phyloP scores from a whole-genome alignment of 768 basidiomycete genomes.

The Leccinum subgranulosum region DNA sequence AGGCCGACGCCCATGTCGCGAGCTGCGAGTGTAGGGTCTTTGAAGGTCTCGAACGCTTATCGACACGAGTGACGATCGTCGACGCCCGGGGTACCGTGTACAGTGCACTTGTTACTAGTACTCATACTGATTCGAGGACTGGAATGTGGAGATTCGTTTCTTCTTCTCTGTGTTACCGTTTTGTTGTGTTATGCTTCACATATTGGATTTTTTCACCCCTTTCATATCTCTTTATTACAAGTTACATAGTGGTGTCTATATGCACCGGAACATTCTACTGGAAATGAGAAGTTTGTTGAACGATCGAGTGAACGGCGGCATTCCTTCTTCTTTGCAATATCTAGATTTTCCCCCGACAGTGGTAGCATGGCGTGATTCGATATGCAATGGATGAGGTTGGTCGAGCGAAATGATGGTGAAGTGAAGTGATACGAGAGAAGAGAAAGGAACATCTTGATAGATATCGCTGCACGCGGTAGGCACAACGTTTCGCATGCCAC shows the following conservation, averaged over 20 bases:
- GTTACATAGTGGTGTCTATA: background rate
- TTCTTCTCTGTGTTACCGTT: background rate
- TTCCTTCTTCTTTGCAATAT: background rate
- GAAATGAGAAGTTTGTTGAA: background rate
- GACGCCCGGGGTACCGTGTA: background rate
- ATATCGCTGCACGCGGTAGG: background rate
- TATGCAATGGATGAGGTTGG: background rate
- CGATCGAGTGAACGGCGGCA: background rate
- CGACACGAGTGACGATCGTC: conserved; percentile 3
- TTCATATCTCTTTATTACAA: background rate
- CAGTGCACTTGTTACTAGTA: background rate
- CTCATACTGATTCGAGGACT: background rate
- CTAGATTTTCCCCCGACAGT: background rate
- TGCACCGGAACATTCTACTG: background rate
- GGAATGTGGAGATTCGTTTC: background rate
- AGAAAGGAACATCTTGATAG: background rate
- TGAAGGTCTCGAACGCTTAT: conserved; percentile 16
- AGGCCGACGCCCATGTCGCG: conserved; percentile 41
- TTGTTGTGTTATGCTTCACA: background rate
- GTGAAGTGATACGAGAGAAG: background rate
- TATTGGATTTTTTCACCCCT: background rate
- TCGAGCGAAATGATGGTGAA: background rate
- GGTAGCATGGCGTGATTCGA: background rate
- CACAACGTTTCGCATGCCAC: too few relatives aligned
- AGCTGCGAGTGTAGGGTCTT: conserved; percentile 23